Conservation (phyloP, 2,329 filamentous ascomycete genomes). For the Trichoderma atroviride region DNA sequence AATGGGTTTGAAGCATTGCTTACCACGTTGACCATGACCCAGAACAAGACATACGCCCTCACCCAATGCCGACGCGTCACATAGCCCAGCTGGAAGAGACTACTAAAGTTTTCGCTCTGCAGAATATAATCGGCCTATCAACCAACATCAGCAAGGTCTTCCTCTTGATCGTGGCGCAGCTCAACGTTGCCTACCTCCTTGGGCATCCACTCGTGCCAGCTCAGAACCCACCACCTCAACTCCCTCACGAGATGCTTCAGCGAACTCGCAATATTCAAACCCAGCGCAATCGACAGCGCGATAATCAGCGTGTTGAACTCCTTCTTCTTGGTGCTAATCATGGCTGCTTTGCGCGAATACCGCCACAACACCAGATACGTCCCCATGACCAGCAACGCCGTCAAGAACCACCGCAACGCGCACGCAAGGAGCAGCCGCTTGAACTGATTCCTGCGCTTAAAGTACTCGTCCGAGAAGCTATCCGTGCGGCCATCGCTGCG, state of each 20-base stretch:
- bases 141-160: background rate
- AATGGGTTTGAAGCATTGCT: background rate
- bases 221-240: conserved; percentile 51
- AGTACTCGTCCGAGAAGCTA: conserved; percentile 32
- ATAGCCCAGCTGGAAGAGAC: conserved; percentile 30
- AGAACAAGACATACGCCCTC: conserved; percentile 31
- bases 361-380: conserved; percentile 37
- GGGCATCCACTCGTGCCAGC: conserved; percentile 40
- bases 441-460: conserved; percentile 31
- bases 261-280: conserved; percentile 46
- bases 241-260: conserved; percentile 49
- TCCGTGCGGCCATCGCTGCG: conserved; percentile 27
- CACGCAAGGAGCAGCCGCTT: conserved; percentile 29
- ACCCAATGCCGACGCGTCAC: conserved; percentile 29
- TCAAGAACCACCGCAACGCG: conserved; percentile 36
- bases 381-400: conserved; percentile 34
- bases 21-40: conserved; percentile 34
- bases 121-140: conserved; percentile 31
- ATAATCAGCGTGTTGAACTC: conserved; percentile 50
- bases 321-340: conserved; percentile 42
- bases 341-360: conserved; percentile 36
- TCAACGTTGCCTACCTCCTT: conserved; percentile 42
- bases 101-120: conserved; percentile 34
- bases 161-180: background rate
- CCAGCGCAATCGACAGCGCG: conserved; percentile 46